phyloP scores from a whole-genome alignment of 2,329 filamentous ascomycete genomes.

The Ophiostoma tasmaniense region DNA sequence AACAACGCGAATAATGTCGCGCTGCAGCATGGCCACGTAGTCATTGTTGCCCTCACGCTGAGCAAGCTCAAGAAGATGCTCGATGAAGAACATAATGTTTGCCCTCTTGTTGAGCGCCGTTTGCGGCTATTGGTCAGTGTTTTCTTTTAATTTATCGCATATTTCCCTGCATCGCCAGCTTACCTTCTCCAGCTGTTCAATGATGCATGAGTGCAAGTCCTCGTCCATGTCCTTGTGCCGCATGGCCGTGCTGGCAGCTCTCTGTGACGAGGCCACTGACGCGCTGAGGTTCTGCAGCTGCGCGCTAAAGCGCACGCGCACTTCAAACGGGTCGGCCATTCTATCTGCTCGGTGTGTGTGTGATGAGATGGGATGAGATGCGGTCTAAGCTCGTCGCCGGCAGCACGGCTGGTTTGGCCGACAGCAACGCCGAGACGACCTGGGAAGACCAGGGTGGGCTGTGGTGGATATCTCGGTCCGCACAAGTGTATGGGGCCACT shows the following conservation, averaged over 20 bases:
- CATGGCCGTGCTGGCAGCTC: constrained; percentile 89
- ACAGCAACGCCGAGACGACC: not conserved
- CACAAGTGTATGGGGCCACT: not conserved
- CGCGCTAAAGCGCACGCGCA: constrained; percentile 91
- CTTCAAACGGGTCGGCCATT: constrained; percentile 85
- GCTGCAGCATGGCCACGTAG: constrained; percentile 89
- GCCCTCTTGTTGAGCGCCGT: constrained; percentile 95
- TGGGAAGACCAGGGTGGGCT: not conserved
- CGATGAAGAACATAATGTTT: constrained; percentile 99
- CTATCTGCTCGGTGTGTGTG: not conserved
- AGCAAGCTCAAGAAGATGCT: constrained; percentile 84
- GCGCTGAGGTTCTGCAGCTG: constrained; percentile 88
- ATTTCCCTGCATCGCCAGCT: not conserved
- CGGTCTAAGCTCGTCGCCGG: not conserved
- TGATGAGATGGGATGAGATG: not conserved
- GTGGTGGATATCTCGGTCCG: not conserved
- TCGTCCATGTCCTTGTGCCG: constrained; percentile 93
- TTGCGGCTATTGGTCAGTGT: constrained; percentile 31
- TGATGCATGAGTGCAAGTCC: constrained; percentile 91
- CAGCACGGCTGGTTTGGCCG: not conserved
- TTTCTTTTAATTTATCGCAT: not conserved
- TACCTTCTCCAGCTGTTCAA: constrained; percentile 87
- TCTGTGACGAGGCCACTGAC: constrained; percentile 78
- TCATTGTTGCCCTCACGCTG: constrained; percentile 65
- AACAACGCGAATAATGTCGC: constrained; percentile 84